Evolutionary conservation across 208 protist genomes (phyloP), one percentile per base, ranked within the genome.

Genomic region (Acanthamoeba triangularis): DNA sequence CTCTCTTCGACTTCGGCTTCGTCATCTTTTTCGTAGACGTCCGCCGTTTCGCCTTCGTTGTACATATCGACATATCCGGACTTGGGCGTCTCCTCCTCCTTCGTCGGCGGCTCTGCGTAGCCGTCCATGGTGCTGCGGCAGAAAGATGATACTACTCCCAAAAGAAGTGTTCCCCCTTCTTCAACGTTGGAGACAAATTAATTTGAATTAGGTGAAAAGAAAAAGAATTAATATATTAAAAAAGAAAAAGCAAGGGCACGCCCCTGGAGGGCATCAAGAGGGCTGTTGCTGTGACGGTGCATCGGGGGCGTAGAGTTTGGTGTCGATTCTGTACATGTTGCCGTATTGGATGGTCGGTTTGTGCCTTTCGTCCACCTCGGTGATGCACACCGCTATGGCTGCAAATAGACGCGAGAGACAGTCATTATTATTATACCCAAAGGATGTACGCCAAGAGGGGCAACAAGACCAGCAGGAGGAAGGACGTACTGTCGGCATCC

Each of bases 361-460:
- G 72, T 96, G 76, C 35, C 80, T 94, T 41, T 95, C 56, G 93
- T 97, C 96, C 18, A 96, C 94, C 37, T 97, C 96, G 14, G 93
- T 88, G 35, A 97, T 95, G 69, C 96, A 97, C 20, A 97, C 82
- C 72, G 96, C 90, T 92, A 97, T 97, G 90, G 96, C 96, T 97
- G 67, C 74, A 65, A 5, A 56, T 25, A 76, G 14, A 56, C 52
- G 52, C 5, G 52, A 1, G 16, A 56, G 14, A 18, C 52, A 18
- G 2, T 11, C 52, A 6, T n/a, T n/a, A n/a, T n/a, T n/a, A n/a
- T n/a, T n/a, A n/a, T n/a, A n/a, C n/a, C 52, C 11, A 23, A 74
- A 16, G 8, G 10, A 74, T 30, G 65, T 10, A 16, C 65, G 25
- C n/a, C n/a, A 16, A 35, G 30, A n/a, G n/a, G n/a, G n/a, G n/a